Evolutionary conservation across 176 grass and related monocot species (phyloP).

Genomic region (Puccinellia tenuiflora): DNA sequence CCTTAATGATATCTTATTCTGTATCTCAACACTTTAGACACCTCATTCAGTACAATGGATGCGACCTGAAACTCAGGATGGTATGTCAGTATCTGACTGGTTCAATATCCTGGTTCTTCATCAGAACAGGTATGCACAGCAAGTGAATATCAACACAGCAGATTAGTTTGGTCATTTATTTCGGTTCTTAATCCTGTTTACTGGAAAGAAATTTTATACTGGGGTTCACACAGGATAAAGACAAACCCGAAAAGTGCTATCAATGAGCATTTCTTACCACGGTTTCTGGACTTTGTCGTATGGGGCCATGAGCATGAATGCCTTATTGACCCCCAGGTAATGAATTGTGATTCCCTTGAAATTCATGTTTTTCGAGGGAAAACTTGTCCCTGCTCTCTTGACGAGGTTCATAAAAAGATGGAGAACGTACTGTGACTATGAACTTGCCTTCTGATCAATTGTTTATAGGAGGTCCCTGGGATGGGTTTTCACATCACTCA

Average conservation of each 20-base stretch:
- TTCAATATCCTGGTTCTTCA: constrained; percentile 98
- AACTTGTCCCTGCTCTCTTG: background rate
- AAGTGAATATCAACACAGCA: background rate
- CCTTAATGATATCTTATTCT: constrained; percentile 12
- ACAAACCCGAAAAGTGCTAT: constrained; percentile 89
- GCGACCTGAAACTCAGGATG: constrained; percentile 78
- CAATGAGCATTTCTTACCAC: constrained; percentile 93
- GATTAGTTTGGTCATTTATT: background rate
- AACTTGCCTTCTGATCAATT: constrained; percentile 5
- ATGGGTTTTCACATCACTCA: constrained; percentile 99
- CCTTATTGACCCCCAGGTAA: constrained; percentile 89
- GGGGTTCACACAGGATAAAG: constrained; percentile 64
- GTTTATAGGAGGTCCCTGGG: constrained; percentile 70
- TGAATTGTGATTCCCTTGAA: background rate
- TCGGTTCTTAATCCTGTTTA: background rate
- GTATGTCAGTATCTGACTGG: constrained; percentile 62
- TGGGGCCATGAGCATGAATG: constrained; percentile 99
- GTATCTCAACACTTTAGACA: constrained; percentile 50
- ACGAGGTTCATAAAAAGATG: background rate
- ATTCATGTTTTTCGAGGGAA: background rate
- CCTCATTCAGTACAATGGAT: constrained; percentile 95
- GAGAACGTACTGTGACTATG: background rate
- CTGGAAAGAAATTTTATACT: constrained; percentile 4
- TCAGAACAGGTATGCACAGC: constrained; percentile 64
- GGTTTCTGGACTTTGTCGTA: constrained; percentile 85